Evolutionary conservation across 2,329 filamentous ascomycete genomes (phyloP).

Genomic region (Apiospora marii): DNA sequence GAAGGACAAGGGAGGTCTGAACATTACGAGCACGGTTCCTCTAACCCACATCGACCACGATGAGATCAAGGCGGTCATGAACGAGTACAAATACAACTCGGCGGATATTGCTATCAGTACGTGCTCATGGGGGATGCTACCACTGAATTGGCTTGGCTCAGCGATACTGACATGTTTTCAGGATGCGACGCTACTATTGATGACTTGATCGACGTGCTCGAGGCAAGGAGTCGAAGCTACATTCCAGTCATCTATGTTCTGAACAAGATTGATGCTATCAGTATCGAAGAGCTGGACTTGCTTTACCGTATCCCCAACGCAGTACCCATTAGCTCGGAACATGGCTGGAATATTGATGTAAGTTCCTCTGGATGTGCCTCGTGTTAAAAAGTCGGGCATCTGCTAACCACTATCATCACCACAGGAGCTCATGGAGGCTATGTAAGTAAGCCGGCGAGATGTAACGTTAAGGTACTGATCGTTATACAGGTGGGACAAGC

Average conservation of each 20-base stretch:
- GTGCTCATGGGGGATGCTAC: not conserved
- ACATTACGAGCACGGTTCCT: conserved; percentile 93
- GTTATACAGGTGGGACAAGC: conserved; percentile 80
- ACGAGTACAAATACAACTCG: conserved; percentile 94
- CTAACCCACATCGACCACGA: conserved; percentile 92
- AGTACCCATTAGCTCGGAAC: conserved; percentile 95
- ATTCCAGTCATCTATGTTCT: conserved; percentile 99
- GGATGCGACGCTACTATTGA: conserved; percentile 93
- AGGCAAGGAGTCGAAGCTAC: conserved; percentile 93
- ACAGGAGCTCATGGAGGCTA: conserved; percentile 86
- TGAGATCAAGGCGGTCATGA: conserved; percentile 98
- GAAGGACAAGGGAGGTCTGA: conserved; percentile 98
- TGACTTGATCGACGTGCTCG: conserved; percentile 93
- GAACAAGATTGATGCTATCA: conserved; percentile 99
- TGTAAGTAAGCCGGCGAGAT: conserved; percentile 58
- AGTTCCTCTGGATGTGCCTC: not conserved
- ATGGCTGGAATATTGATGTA: conserved; percentile 92
- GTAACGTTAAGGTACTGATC: not conserved
- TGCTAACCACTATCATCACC: not conserved
- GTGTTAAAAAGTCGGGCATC: not conserved
- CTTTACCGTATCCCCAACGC: conserved; percentile 97
- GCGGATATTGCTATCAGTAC: conserved; percentile 92
- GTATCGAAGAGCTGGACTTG: conserved; percentile 95
- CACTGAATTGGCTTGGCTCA: not conserved
- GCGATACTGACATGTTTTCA: not conserved